These are phyloP conservation scores for Yarrowia galli DNA, from an alignment of 1,139 yeast genomes.

Conservation along the genomic window DNA sequence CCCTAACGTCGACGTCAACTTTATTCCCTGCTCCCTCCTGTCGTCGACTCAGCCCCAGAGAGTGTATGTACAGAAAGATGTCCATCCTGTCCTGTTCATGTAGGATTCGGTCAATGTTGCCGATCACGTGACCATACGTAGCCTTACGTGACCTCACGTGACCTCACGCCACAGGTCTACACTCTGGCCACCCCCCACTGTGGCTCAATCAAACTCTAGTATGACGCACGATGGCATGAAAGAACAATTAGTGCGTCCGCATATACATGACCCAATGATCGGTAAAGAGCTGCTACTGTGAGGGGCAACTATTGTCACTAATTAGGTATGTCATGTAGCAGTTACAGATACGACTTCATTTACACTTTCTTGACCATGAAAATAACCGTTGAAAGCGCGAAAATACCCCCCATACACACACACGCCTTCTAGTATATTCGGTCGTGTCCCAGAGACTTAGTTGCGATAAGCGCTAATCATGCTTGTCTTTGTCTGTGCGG, in stretches of 20 bases:
- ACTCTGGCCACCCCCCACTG: not conserved
- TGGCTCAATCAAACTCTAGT: conserved; percentile 5
- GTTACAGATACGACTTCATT: not conserved
- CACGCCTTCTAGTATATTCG: conserved; percentile 18
- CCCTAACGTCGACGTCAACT: not conserved
- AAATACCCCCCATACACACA: not conserved
- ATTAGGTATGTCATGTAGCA: too few relatives aligned
- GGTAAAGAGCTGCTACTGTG: not conserved
- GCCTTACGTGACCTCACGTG: too few relatives aligned
- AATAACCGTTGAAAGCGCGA: not conserved
- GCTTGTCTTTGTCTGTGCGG: conserved; percentile 34
- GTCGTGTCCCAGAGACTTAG: conserved; percentile 2
- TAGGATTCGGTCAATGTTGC: too few relatives aligned
- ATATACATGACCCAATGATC: not conserved
- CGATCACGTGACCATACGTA: too few relatives aligned
- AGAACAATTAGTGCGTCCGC: not conserved
- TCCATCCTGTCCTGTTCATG: too few relatives aligned
- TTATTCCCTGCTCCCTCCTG: not conserved
- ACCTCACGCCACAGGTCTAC: too few relatives aligned
- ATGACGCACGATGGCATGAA: conserved; percentile 19
- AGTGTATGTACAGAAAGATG: too few relatives aligned
- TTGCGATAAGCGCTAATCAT: conserved; percentile 36
- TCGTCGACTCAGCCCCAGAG: not conserved
- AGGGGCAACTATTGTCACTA: not conserved
- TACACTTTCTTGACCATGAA: not conserved